phyloP scores from a whole-genome alignment of 1,284 basidiomycete genomes.

The Ceratobasidium sp. region DNA sequence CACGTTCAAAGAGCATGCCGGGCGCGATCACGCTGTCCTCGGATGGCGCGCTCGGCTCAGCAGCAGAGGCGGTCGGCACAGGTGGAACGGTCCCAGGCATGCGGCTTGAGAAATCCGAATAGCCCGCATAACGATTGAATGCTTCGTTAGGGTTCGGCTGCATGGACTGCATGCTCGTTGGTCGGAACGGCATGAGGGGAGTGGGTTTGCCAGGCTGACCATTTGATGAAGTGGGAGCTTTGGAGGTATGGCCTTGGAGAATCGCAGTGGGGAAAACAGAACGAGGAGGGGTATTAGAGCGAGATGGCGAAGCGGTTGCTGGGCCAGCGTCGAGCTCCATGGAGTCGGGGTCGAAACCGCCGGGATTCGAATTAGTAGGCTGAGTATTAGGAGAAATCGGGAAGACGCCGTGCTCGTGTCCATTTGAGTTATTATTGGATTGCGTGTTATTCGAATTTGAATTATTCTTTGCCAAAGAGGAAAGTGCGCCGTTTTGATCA shows the following conservation, averaged over 20 bases:
- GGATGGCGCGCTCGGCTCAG: slow-evolving; percentile 49
- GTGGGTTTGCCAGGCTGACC: slow-evolving; percentile 40
- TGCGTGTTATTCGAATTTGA: slow-evolving; percentile 27
- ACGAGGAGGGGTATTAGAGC: slow-evolving; percentile 59
- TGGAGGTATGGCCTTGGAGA: slow-evolving; percentile 49
- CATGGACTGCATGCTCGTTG: slow-evolving; percentile 37
- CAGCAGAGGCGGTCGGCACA: slow-evolving; percentile 28
- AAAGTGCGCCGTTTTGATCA: slow-evolving; percentile 46
- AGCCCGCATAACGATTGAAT: slow-evolving; percentile 62
- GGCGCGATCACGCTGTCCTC: slow-evolving; percentile 68
- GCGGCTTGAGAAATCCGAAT: slow-evolving; percentile 69
- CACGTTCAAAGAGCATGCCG: slow-evolving; percentile 61
- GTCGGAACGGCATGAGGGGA: slow-evolving; percentile 45
- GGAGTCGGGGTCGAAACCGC: slow-evolving; percentile 75
- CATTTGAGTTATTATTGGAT: slow-evolving; percentile 25
- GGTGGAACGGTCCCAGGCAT: slow-evolving; percentile 66
- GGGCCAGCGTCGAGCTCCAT: slow-evolving; percentile 67
- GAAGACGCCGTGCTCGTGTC: slow-evolving; percentile 39
- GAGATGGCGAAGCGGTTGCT: slow-evolving; percentile 55
- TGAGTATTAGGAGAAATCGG: slow-evolving; percentile 33
- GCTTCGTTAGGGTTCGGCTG: slow-evolving; percentile 49
- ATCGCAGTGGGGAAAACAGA: slow-evolving; percentile 62
- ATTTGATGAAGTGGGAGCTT: slow-evolving; percentile 7
- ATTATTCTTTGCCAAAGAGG: slow-evolving; percentile 54
- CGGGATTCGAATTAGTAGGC: slow-evolving; percentile 31